Percentiles rank a stretch among this genome's conserved stretches.
Conservation (phyloP, 176 grass and related monocot species). For the Avena insularis region DNA sequence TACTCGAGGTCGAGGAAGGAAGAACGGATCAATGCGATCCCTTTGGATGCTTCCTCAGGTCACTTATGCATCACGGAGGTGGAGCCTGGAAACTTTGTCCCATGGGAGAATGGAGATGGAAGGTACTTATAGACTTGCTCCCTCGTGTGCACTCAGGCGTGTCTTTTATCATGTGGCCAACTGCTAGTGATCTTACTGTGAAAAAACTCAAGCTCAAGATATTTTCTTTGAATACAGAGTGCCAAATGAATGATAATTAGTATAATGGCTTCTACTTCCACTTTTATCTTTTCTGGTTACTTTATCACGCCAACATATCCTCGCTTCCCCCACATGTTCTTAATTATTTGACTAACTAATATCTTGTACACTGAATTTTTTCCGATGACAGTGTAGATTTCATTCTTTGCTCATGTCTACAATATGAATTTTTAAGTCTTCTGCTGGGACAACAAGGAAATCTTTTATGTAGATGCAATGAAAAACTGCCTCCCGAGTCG, state of each 20-base stretch:
- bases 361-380: background rate
- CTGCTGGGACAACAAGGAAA: too few species aligned
- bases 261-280: background rate
- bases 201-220: slow-evolving; percentile 1
- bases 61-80: slow-evolving; percentile 22
- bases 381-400: background rate
- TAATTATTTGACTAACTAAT: background rate
- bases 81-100: slow-evolving; percentile 1
- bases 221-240: background rate
- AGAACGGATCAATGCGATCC: slow-evolving; percentile 55
- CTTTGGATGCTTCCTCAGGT: slow-evolving; percentile 53
- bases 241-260: background rate
- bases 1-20: background rate
- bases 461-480: too few species aligned
- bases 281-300: background rate
- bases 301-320: background rate
- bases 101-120: slow-evolving; percentile 26
- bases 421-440: background rate
- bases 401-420: too few species aligned
- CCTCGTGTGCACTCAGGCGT: background rate
- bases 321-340: background rate
- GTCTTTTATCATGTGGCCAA: slow-evolving; percentile 1
- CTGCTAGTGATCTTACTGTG: background rate
- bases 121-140: slow-evolving; percentile 24
- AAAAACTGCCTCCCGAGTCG: too few species aligned